These are phyloP conservation scores for Fusarium penzigii DNA, from an alignment of 2,329 filamentous ascomycete species.

Conservation along the genomic window DNA sequence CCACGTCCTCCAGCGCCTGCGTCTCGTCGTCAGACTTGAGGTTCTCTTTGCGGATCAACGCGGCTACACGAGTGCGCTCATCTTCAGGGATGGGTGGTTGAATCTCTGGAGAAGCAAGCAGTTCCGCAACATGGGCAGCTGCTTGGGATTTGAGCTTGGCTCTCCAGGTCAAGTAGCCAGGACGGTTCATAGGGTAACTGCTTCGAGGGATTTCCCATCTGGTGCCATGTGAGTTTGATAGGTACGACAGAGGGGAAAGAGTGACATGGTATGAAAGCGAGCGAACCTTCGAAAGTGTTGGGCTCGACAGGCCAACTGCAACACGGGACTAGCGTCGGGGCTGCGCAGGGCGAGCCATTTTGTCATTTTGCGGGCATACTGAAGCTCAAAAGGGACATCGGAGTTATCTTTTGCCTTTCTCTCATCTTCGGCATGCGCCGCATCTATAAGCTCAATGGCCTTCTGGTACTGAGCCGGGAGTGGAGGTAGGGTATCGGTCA, in stretches of 20 bases:
- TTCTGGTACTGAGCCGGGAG: conserved; percentile 44
- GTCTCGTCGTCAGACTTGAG: conserved; percentile 62
- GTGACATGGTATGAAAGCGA: neutral
- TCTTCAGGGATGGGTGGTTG: conserved; percentile 42
- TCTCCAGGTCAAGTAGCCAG: conserved; percentile 81
- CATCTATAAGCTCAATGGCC: conserved; percentile 71
- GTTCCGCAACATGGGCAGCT: conserved; percentile 53
- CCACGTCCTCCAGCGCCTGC: conserved; percentile 80
- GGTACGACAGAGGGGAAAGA: neutral
- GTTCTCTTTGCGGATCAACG: conserved; percentile 78
- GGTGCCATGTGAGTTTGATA: neutral
- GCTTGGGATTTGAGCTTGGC: conserved; percentile 70
- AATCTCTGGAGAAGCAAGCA: conserved; percentile 44
- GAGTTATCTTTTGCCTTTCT: conserved; percentile 42
- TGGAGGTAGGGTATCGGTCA: conserved; percentile 26
- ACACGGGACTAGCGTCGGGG: conserved; percentile 63
- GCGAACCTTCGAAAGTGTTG: conserved; percentile 74
- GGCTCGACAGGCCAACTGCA: conserved; percentile 77
- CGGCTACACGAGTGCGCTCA: conserved; percentile 63
- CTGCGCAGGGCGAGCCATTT: conserved; percentile 64
- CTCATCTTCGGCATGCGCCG: conserved; percentile 50
- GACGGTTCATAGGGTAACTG: conserved; percentile 71
- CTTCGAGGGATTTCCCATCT: conserved; percentile 78
- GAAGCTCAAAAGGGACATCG: conserved; percentile 71
- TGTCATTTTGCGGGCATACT: conserved; percentile 81